Conservation (phyloP, 2,329 filamentous ascomycete genomes). For the Huntiella bhutanensis region DNA sequence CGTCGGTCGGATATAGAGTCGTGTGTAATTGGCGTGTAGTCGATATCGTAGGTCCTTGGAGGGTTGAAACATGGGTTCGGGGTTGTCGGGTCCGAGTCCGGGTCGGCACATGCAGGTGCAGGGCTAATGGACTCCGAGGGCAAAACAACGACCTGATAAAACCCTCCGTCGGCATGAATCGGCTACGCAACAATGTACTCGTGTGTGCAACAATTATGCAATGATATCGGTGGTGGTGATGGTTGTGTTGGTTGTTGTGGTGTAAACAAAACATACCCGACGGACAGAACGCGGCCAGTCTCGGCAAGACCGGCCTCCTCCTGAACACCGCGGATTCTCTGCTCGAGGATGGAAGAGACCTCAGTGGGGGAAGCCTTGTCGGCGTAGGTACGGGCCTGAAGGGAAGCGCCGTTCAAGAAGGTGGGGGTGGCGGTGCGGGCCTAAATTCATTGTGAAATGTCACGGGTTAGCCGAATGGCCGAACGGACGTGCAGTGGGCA, state of each 20-base stretch:
- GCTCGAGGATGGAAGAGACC: conserved; percentile 98
- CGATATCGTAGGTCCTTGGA: background rate
- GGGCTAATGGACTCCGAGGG: too few species aligned
- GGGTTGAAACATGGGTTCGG: background rate
- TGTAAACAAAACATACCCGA: conserved; percentile 59
- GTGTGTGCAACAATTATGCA: too few species aligned
- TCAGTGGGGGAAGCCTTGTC: conserved; percentile 93
- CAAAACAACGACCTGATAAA: too few species aligned
- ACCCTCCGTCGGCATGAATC: too few species aligned
- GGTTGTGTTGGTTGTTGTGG: background rate
- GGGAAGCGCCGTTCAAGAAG: conserved; percentile 48
- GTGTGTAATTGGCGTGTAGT: background rate
- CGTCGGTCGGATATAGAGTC: background rate
- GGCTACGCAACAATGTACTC: too few species aligned
- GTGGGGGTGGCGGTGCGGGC: conserved; percentile 71
- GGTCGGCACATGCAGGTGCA: too few species aligned
- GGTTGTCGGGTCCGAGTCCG: background rate
- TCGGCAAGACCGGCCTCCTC: conserved; percentile 93
- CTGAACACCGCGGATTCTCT: conserved; percentile 95
- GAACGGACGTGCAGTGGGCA: background rate
- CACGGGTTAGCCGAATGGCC: conserved; percentile 34
- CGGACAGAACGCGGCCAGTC: conserved; percentile 95
- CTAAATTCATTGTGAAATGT: conserved; percentile 35
- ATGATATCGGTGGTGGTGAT: too few species aligned
- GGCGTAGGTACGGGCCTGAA: conserved; percentile 73